Evolutionary conservation across 257 asterid species (phyloP).

Genomic region (Rauvolfia tetraphylla): DNA sequence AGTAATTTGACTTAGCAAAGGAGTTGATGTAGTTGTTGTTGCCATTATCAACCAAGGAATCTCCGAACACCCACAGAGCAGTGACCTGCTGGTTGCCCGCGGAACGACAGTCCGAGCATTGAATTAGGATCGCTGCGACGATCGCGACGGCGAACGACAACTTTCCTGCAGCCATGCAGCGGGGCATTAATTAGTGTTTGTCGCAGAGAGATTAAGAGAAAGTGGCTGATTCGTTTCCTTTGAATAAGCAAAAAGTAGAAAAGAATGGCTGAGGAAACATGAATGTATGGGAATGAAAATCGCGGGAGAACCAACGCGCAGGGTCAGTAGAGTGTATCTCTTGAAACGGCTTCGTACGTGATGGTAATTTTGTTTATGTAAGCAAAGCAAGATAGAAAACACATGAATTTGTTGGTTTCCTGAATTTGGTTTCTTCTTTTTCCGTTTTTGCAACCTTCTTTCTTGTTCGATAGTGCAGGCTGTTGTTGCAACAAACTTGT

Average conservation of each 20-base stretch:
- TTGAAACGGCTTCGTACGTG: not conserved
- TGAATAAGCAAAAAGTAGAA: no score
- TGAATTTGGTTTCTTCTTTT: not conserved
- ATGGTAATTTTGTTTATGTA: not conserved
- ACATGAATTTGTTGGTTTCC: not conserved
- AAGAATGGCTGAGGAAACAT: no score
- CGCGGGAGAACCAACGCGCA: not conserved
- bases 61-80: slow-evolving; percentile 79
- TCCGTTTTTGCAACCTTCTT: not conserved
- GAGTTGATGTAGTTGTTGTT: slow-evolving; percentile 80
- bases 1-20: slow-evolving; percentile 74
- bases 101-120: not conserved
- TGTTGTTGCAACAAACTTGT: slow-evolving; percentile 5
- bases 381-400: not conserved
- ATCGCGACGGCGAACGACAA: not conserved
- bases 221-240: no score
- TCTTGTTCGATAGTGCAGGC: not conserved
- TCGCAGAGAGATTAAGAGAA: no score
- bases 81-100: slow-evolving; percentile 35
- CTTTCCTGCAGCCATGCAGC: no score
- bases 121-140: not conserved
- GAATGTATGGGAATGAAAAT: not conserved
- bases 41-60: slow-evolving; percentile 77
- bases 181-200: no score
- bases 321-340: not conserved